Percentiles rank a stretch among this genome's conserved stretches.
Conservation (phyloP, 495 filamentous ascomycete genomes). For the Neurospora terricola region DNA sequence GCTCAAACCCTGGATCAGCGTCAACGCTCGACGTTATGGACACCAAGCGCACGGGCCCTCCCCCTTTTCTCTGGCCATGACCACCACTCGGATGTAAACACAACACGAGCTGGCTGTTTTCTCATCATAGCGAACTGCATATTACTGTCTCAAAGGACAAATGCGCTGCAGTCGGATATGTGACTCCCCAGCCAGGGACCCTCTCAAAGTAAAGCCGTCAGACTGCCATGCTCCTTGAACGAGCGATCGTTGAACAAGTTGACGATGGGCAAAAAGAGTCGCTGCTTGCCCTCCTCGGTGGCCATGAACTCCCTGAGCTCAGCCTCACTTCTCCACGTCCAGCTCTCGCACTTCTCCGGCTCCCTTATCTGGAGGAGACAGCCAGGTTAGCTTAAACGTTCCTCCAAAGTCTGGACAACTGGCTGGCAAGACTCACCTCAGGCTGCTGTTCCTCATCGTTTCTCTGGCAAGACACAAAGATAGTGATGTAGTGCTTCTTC, state of each 20-base stretch:
- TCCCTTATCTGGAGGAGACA: conserved; percentile 34
- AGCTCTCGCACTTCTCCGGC: conserved; percentile 55
- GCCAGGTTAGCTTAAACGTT: background rate
- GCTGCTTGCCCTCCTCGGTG: conserved; percentile 19
- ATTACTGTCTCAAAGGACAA: background rate
- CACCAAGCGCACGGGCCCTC: background rate
- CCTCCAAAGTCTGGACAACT: background rate
- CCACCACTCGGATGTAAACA: background rate
- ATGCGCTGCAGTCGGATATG: background rate
- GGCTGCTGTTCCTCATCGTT: conserved; percentile 35
- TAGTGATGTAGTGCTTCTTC: conserved; percentile 55
- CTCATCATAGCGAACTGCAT: background rate
- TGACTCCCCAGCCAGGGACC: background rate
- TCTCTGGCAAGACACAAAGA: conserved; percentile 44
- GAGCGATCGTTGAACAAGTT: conserved; percentile 43
- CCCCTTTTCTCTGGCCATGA: background rate
- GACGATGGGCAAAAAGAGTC: conserved; percentile 46
- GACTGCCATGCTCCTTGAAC: conserved; percentile 15
- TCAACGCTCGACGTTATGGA: background rate
- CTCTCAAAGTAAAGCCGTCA: background rate
- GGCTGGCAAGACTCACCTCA: conserved; percentile 28
- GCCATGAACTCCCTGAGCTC: conserved; percentile 22
- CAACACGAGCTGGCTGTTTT: background rate
- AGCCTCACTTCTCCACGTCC: conserved; percentile 52
- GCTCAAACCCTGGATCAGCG: background rate